phyloP scores from a whole-genome alignment of 2,329 filamentous ascomycete species.

The Knoxdaviesia proteae region DNA sequence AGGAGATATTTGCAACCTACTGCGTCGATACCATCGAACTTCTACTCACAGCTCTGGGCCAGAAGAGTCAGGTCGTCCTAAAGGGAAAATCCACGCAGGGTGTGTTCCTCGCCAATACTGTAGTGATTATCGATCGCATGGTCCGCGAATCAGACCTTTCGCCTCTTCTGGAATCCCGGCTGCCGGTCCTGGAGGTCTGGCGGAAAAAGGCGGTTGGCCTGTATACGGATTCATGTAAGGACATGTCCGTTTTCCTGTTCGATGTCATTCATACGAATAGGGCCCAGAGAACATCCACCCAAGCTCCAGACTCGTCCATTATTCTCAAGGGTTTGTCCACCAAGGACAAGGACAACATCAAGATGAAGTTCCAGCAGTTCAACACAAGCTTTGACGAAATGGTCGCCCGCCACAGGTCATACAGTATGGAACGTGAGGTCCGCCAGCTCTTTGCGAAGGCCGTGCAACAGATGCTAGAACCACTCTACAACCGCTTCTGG shows the following conservation, averaged over 20 bases:
- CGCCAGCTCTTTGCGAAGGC: constrained; percentile 60
- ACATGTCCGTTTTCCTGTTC: constrained; percentile 64
- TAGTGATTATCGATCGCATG: constrained; percentile 66
- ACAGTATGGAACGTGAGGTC: constrained; percentile 82
- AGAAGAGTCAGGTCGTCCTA: constrained; percentile 49
- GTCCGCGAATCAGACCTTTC: constrained; percentile 64
- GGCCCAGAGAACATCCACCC: constrained; percentile 8
- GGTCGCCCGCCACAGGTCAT: constrained; percentile 59
- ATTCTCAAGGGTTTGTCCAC: constrained; percentile 67
- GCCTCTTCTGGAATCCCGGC: constrained; percentile 46
- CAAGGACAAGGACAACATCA: constrained; percentile 91
- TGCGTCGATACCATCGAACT: constrained; percentile 73
- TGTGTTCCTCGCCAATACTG: constrained; percentile 78
- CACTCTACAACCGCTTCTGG: constrained; percentile 87
- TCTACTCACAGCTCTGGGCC: constrained; percentile 54
- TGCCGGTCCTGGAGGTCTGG: constrained; percentile 55
- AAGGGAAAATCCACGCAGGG: constrained; percentile 63
- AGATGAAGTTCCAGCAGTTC: constrained; percentile 86
- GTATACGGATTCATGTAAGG: constrained; percentile 77
- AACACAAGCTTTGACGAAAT: constrained; percentile 82
- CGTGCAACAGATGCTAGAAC: constrained; percentile 79
- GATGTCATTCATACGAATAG: constrained; percentile 86
- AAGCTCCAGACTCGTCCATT: constrained; percentile 50
- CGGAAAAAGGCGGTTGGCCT: constrained; percentile 65
- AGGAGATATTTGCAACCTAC: constrained; percentile 76